Evolutionary conservation across 2,329 filamentous ascomycete genomes (phyloP).

Genomic region (Alternaria brassicae): DNA sequence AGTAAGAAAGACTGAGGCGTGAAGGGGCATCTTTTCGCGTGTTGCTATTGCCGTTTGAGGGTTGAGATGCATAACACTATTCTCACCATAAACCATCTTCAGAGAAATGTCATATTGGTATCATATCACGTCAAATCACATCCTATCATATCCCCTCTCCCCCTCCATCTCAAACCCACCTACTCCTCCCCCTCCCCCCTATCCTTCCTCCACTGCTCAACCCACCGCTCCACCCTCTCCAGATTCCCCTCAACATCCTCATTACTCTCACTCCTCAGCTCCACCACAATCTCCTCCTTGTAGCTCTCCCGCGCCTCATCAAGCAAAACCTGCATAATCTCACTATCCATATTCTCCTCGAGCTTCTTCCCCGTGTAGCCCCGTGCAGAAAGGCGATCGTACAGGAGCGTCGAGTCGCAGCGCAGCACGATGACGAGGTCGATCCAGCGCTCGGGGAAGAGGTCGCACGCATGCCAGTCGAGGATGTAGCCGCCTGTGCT

Average conservation of each 20-base stretch:
- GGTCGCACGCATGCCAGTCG: constrained; percentile 97
- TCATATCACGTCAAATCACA: not conserved
- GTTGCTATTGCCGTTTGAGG: not conserved
- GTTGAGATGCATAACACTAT: not conserved
- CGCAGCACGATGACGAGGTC: constrained; percentile 93
- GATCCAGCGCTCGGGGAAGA: constrained; percentile 93
- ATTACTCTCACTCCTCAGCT: constrained; percentile 81
- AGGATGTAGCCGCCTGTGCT: constrained; percentile 82
- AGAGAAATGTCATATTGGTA: constrained; percentile 3
- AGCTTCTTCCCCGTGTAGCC: constrained; percentile 87
- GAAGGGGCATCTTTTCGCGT: not conserved
- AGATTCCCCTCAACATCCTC: constrained; percentile 91
- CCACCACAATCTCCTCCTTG: constrained; percentile 85
- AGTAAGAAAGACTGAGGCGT: constrained; percentile 45
- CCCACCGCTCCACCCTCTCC: constrained; percentile 81
- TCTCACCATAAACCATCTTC: not conserved
- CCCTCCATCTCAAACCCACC: not conserved
- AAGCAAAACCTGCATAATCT: constrained; percentile 95
- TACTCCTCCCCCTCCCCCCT: constrained; percentile 51
- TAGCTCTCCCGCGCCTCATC: constrained; percentile 90
- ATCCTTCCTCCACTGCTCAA: constrained; percentile 80
- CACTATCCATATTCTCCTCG: constrained; percentile 94
- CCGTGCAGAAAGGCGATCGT: constrained; percentile 79
- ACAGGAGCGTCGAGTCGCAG: constrained; percentile 79
- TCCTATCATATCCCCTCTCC: not conserved